These are phyloP conservation scores for Mucor irregularis DNA, from an alignment of 371 early-diverging fungal species.

Conservation along the genomic window DNA sequence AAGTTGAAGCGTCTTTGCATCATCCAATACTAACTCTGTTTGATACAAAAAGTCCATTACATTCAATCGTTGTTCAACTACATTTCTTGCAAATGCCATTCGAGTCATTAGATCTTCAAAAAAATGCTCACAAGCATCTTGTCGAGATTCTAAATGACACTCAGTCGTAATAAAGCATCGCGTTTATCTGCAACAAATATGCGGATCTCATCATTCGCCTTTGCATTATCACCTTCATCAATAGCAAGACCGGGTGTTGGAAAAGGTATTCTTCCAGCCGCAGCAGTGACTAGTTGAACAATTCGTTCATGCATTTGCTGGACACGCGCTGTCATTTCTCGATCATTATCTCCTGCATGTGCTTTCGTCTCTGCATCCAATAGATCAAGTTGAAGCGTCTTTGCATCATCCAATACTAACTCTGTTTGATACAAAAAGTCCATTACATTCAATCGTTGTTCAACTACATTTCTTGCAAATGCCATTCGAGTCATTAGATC, in stretches of 20 bases:
- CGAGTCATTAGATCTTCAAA: conserved; percentile 40
- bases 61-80: conserved; percentile 48
- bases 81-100: conserved; percentile 38
- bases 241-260: no score
- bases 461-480: conserved; percentile 46
- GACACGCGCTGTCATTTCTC: conserved; percentile 38
- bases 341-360: conserved; percentile 34
- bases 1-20: conserved; percentile 5
- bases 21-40: conserved; percentile 20
- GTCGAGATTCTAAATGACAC: conserved; percentile 40
- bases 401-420: conserved; percentile 17
- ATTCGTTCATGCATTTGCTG: conserved; percentile 40
- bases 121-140: conserved; percentile 35
- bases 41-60: conserved; percentile 48
- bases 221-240: conserved; percentile 30
- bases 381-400: conserved; percentile 8
- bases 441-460: conserved; percentile 47
- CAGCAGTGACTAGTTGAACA: conserved; percentile 36
- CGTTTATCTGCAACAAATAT: no score
- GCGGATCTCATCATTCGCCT: conserved; percentile 27
- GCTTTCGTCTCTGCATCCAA: conserved; percentile 25
- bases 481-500: conserved; percentile 33
- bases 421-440: conserved; percentile 43
- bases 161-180: no score
- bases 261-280: conserved; percentile 38